Base-by-base conservation (phyloP, 768 basidiomycete genomes). In the Xanthoconium stramineum region DNA sequence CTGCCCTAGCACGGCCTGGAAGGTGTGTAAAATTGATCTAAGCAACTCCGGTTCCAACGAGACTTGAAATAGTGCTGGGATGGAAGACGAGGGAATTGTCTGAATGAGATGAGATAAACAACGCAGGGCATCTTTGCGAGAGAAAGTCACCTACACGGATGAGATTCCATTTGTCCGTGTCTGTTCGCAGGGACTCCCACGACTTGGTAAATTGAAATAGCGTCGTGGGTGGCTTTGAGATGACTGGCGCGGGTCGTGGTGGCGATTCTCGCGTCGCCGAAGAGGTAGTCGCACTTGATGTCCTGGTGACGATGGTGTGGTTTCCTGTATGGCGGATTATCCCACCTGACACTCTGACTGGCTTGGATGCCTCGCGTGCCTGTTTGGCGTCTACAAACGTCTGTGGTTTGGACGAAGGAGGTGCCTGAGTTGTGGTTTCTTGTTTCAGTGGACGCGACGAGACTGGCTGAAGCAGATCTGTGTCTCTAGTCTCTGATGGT, bases 1-100 rank as follows among this genome's bases (percentile, higher is more conserved):
- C 28, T 58, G 63, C 30, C 58, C 43, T 54, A 60, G 53, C 77
- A 67, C 12, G 69, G 64, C 62, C 9, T 65, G 67, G 59, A 91
- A 82, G 3, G 78, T 79, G 30, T 76, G 71, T 28, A 91, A 66
- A 20, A 91, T 74, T 1, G 82, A 80, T 3, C 75, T 74, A 17
- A 93, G 78, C 29, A 88, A 63, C 1, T 76, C 63, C 0, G 91
- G 81, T 43, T 92, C 91, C 33, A 93, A 76, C 0, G 88, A 88
- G 0, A 76, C 82, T 62, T 86, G 79, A 71, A 88, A 90, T 38
- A 93, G 69, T 2, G 75, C 61, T 1, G 89, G 87, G 29, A 92
- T 68, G 17, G 74, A 72, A 9, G 74, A 46, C 0, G 89, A 82
- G 0, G 80, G 72, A 43, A 91, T 76, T 35, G 74, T 76, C 86